Base-by-base conservation (phyloP, 352 stramenopile species). In the Phytophthora citrophthora region DNA sequence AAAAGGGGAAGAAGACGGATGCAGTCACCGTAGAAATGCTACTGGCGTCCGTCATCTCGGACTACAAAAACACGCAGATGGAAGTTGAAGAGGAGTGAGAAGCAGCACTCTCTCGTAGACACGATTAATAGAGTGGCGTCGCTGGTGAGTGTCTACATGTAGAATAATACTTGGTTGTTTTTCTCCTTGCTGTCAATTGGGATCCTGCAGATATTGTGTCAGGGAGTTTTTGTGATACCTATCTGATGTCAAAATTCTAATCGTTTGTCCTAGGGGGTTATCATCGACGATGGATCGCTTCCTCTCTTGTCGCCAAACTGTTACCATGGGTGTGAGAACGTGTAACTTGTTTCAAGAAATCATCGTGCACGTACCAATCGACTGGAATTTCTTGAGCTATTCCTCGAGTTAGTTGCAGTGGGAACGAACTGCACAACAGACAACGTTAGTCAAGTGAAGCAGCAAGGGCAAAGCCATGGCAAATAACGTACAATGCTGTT, bases 11-110 rank as follows among this genome's bases (percentile, higher is more conserved):
- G 23, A 63, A 82, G 66, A 38, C 50, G 3, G 61, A 77, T 8
- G 65, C 69, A 27, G 76, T 83, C 39, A 93, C 82, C 10, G 79
- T 93, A 29, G 85, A 95, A 78, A 92, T 92, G 79, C 68, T 95
- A 68, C 62, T 95, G 12, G 78, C 81, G 31, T 91, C 84, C 0
- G 87, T 93, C 32, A 81, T 95, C 43, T 91, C 79, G 1, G 77
- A 83, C 40, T 95, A 93, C 74, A 89, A 90, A 59, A 87, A 81
- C 31, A 38, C 49, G 44, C 61, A 68, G 38, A 46, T 36, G 57
- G 50, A 83, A 61, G 66, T 57, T 29, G 47, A 64, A 56, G 43
- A 71, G 18, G 23, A 68, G 13, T 54, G 52, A 64, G 56, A 58
- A 34, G 40, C 34, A 48, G 54, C 20, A 40, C 9, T 8, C 29